Evolutionary conservation across 352 stramenopile genomes (phyloP), one percentile per base, ranked within the genome.

Genomic region (Paralagenidium karlingii): DNA sequence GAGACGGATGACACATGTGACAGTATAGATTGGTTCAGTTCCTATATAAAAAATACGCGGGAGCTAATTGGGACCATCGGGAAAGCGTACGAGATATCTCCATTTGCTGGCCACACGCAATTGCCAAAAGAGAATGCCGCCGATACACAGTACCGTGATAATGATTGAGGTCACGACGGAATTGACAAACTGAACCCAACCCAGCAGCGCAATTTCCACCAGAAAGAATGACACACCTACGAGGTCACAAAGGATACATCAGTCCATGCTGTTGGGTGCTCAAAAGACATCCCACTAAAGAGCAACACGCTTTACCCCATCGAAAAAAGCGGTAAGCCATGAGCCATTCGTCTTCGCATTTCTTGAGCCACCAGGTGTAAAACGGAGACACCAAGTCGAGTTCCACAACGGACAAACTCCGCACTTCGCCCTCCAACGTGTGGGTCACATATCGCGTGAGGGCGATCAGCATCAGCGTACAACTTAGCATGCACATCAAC

Each of bases 381-480:
- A 87, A 84, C 0, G 76, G 76, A 3, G 76, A 90, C 7, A 68
- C 58, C 8, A 66, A 48, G 40, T 87, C 76, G 31, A 90, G 56
- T 36, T 84, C 67, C 0, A 58, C 34, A 21, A 67, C 45, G 31
- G 55, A 70, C 3, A 87, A 55, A 27, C 45, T 37, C 21, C 49
- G 56, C 22, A 90, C 65, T 40, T 86, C 58, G 2, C 60, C 61
- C 21, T 90, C 76, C 16, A 90, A 66, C n/a, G 68, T 81, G 43
- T 87, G 65, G 21, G 73, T 80, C 16, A 86, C 70, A 43, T 68
- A 90, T 6, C 75, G 58, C 43, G 75, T 89, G 19, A 89, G 52
- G 10, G 75, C 75, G 20, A 89, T 43, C 31, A 89, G 51, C 37
- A 89, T 49, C 34, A 86, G 38, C 29, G 59, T 84, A 44, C 66